Conservation (phyloP, 352 stramenopile species). For the Elongisporangium undulatum region DNA sequence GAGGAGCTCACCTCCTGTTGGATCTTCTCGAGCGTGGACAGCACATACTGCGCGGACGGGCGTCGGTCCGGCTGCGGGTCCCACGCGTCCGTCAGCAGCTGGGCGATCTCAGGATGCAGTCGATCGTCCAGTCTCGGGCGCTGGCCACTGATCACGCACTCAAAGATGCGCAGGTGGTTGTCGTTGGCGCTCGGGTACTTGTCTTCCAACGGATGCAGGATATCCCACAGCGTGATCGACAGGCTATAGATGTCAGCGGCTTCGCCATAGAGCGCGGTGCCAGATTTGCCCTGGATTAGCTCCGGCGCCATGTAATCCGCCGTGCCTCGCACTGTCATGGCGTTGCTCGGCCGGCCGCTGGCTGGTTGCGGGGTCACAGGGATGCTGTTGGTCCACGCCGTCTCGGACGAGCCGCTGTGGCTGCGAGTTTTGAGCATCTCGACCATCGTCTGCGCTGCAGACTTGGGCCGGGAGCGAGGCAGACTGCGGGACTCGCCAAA, state of each 20-base stretch:
- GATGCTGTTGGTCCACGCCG: not conserved
- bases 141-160: slow-evolving; percentile 53
- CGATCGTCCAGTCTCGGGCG: slow-evolving; percentile 35
- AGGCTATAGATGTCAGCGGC: slow-evolving; percentile 69
- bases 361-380: slow-evolving; percentile 11
- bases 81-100: slow-evolving; percentile 53
- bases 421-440: slow-evolving; percentile 7
- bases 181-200: slow-evolving; percentile 58
- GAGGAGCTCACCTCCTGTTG: slow-evolving; percentile 39
- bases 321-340: slow-evolving; percentile 74
- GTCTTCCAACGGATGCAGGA: slow-evolving; percentile 47
- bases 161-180: slow-evolving; percentile 70
- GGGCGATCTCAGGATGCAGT: slow-evolving; percentile 30
- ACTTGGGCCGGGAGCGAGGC: slow-evolving; percentile 7
- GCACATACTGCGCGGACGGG: slow-evolving; percentile 42
- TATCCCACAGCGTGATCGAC: slow-evolving; percentile 79
- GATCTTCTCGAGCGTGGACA: slow-evolving; percentile 41
- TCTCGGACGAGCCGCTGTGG: slow-evolving; percentile 14
- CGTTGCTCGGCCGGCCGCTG: slow-evolving; percentile 9
- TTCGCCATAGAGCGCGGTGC: slow-evolving; percentile 62
- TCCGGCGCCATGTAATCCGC: slow-evolving; percentile 83
- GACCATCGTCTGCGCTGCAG: slow-evolving; percentile 5
- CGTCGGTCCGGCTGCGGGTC: slow-evolving; percentile 39
- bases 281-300: slow-evolving; percentile 67
- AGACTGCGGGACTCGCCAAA: slow-evolving; percentile 55